Evolutionary conservation across 768 basidiomycete genomes (phyloP), one percentile per base, ranked within the genome.

Genomic region (Leccinum imitatum): DNA sequence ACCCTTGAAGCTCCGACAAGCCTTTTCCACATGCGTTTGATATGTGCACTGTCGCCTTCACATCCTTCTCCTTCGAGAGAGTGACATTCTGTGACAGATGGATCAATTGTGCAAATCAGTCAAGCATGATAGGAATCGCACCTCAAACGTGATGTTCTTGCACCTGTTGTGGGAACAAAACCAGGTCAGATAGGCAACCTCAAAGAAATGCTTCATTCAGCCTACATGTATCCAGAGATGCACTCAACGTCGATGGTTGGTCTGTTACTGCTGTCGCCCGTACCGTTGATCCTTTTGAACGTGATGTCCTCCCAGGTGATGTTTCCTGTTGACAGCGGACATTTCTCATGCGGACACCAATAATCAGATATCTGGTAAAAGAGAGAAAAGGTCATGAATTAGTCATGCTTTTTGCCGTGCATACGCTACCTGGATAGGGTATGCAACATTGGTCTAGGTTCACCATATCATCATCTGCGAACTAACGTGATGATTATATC

Each of bases 401-500:
- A 6, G 21, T 31, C 17, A 13, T 14, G n/a, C 21, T 4, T 13
- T 19, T 31, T n/a, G 3, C 8, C 25, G 30, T 35, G 35, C 5
- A 23, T 13, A 51, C 11, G 14, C 51, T 62, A 68, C 66, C 63
- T 21, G 2, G 48, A 65, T 63, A 17, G 63, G 63, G 10, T 58
- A 1, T 3, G 33, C 35, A 37, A 62, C 50, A 7, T 55, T 23
- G 9, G 50, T 41, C 66, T 64, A 4, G 13, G 21, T 46, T 47
- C 17, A 4, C 25, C 23, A 15, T 3, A 9, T 66, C 46, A 63
- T 23, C 17, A 50, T 30, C 30, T 19, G 19, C 47, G 23, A 3
- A 15, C 44, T 6, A 19, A 46, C 9, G 19, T 10, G 10, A 44
- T 44, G 14, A 15, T n/a, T 14, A 2, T 25, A 1, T 11, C 30